Evolutionary conservation across 163 green algal species (phyloP).

Genomic region (Chlamydomonas reinhardtii): DNA sequence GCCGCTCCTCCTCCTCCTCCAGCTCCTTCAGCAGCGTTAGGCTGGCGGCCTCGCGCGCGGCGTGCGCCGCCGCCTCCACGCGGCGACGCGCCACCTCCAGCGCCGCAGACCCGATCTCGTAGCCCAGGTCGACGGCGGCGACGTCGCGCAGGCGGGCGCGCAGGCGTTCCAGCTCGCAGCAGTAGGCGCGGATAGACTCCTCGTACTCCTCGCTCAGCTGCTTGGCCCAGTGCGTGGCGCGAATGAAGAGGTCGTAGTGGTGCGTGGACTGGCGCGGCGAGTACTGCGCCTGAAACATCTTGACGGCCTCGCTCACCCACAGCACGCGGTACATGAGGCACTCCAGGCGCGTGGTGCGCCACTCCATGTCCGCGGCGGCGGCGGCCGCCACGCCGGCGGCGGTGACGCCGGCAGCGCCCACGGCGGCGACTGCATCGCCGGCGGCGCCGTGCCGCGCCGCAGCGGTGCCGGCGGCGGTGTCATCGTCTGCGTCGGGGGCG

Average conservation of each 20-base stretch:
- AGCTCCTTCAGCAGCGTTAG: slow-evolving; percentile 78
- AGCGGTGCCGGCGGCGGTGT: too few relatives aligned
- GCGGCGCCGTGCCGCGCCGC: too few relatives aligned
- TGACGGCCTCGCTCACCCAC: slow-evolving; percentile 73
- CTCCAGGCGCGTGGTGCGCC: slow-evolving; percentile 70
- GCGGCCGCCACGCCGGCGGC: neutral
- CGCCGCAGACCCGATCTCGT: slow-evolving; percentile 65
- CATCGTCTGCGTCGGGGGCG: neutral
- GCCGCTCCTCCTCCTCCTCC: slow-evolving; percentile 68
- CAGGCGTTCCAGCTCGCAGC: slow-evolving; percentile 71
- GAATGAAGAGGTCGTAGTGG: slow-evolving; percentile 64
- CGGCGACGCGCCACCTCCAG: slow-evolving; percentile 65
- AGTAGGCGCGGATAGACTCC: slow-evolving; percentile 61
- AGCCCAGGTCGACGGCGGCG: slow-evolving; percentile 73
- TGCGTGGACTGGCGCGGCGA: slow-evolving; percentile 40
- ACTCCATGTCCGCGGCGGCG: slow-evolving; percentile 46
- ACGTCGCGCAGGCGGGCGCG: slow-evolving; percentile 62
- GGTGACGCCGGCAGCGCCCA: neutral
- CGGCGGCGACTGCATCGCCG: too few relatives aligned
- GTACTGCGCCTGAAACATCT: slow-evolving; percentile 71
- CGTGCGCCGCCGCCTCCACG: slow-evolving; percentile 70
- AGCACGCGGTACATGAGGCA: slow-evolving; percentile 75
- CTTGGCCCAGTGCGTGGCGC: slow-evolving; percentile 64
- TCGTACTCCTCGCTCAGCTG: slow-evolving; percentile 68
- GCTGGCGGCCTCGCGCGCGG: slow-evolving; percentile 70